Percentiles rank a stretch among this genome's conserved stretches.
Evolutionary conservation across 495 filamentous ascomycete genomes (phyloP).

Genomic region (Penicillium simplicissimum): DNA sequence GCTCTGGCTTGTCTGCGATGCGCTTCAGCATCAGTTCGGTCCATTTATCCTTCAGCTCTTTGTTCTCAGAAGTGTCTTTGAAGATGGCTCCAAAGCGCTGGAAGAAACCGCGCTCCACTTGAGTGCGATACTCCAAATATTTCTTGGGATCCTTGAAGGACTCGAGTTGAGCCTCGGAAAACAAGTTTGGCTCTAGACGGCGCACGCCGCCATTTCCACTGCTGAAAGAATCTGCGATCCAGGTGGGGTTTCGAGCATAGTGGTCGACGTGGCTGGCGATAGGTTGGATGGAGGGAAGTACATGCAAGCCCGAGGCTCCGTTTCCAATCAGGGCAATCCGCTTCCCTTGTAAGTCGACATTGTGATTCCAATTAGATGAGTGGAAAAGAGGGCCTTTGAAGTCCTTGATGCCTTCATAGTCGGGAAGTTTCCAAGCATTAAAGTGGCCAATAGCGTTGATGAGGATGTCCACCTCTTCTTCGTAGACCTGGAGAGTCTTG

Average conservation of each 20-base stretch:
- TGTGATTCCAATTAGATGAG: conserved; percentile 55
- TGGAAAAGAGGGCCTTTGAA: conserved; percentile 54
- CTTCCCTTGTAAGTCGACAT: conserved; percentile 51
- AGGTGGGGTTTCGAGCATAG: conserved; percentile 66
- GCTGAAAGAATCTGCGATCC: conserved; percentile 63
- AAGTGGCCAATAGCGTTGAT: conserved; percentile 61
- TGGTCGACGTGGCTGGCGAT: conserved; percentile 59
- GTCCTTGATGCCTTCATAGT: conserved; percentile 50
- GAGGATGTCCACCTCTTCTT: conserved; percentile 56
- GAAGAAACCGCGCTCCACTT: conserved; percentile 58
- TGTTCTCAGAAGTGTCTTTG: conserved; percentile 55
- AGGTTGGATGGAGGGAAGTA: conserved; percentile 58
- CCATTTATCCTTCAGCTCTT: conserved; percentile 50
- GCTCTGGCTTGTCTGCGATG: conserved; percentile 53
- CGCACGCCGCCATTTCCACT: conserved; percentile 36
- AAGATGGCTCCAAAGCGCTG: conserved; percentile 56
- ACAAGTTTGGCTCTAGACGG: conserved; percentile 48
- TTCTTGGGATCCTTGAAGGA: conserved; percentile 49
- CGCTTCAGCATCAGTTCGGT: conserved; percentile 52
- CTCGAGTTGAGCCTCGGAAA: conserved; percentile 50
- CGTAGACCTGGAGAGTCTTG: conserved; percentile 40
- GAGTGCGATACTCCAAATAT: conserved; percentile 52
- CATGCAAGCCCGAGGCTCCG: conserved; percentile 57
- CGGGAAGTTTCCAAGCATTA: conserved; percentile 55
- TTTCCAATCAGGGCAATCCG: conserved; percentile 63